Evolutionary conservation across 2,329 filamentous ascomycete genomes (phyloP), one percentile per base, ranked within the genome.

Genomic region (Akanthomyces dipterigenus): DNA sequence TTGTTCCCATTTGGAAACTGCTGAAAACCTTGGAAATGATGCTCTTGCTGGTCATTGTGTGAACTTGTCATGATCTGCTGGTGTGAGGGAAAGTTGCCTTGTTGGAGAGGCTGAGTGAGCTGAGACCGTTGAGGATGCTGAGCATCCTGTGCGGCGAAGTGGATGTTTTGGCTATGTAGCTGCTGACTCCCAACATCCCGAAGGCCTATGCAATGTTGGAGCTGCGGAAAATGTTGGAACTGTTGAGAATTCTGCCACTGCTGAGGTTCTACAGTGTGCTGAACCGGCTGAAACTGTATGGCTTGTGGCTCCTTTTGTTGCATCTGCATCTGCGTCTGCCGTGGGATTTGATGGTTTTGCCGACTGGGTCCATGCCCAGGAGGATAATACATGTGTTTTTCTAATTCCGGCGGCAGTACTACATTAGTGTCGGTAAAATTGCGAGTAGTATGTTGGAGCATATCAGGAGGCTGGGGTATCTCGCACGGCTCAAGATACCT

Each of bases 381-480:
- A 34, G 20, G 56, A 43, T 59, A 34, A 46, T 60, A 60, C 57
- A 60, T 28, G 49, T 60, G 31, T 7, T 18, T 20, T 31, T 60
- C 57, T 49, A 60, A 22, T 6, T 60, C 48, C 3, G 28, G 40
- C 14, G 57, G 57, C 48, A 60, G 22, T 9, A 46, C 26, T 9
- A 46, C 1, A 3, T 46, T 31, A 4, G 12, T 6, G 2, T 46
- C 14, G 1, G 9, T 11, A 46, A 8, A 5, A 40, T 38, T 5
- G 4, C 5, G 34, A 28, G 18, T 4, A 24, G 34, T 2, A 20
- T 36, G 9, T 14, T 50, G 45, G 16, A 16, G 1, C 28, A 16
- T 20, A 14, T 50, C 45, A 2, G 45, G 7, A 34, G 18, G 5
- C 9, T 54, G 12, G 28, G 49, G 36, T 11, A 60, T 46, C 11